Evolutionary conservation across 1,284 basidiomycete species (phyloP), one percentile per base, ranked within the genome.

Genomic region (Heimioporus punctisporus): DNA sequence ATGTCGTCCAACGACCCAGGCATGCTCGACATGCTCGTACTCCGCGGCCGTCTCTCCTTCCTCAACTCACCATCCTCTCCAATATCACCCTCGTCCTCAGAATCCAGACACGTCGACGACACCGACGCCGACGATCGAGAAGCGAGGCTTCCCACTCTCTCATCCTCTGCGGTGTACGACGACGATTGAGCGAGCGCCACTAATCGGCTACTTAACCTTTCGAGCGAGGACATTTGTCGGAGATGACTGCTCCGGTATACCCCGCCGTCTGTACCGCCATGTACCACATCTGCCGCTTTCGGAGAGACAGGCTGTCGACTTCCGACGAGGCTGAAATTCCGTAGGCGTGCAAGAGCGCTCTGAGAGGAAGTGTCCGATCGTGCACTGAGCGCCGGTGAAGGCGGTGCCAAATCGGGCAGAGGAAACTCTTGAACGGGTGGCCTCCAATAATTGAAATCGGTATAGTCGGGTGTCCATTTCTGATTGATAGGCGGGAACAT

Each of bases 381-480:
- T 3, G 97, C 96, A 50, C 92, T 95, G 30, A 98, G 81, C 0
- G 96, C 90, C 0, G 96, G 96, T 1, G 94, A 97, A 5, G 93
- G 93, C 4, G 95, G 95, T 0, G 88, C 77, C n/a, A 98, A 72
- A 68, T 98, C 95, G 0, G 97, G 97, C 2, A 98, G 77, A 15
- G 88, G 79, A 56, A 92, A 87, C 5, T 94, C 90, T 46, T 83
- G 81, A 11, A 97, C 76, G 0, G 93, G 87, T 1, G 84, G 66
- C 59, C 95, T 89, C 97, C 97, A 99, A 70, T 86, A 99, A 69
- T 97, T 98, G 79, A 98, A 97, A 72, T 99, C 97, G 21, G 95
- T 98, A 71, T 83, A 99, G 71, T 97, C 95, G 1, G 93, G 87
- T 39, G 87, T 84, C 79, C 89, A 90, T 68, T 92, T 93, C 51